Base-by-base conservation (phyloP, 495 filamentous ascomycete genomes). In the Aspergillus mulundensis region DNA sequence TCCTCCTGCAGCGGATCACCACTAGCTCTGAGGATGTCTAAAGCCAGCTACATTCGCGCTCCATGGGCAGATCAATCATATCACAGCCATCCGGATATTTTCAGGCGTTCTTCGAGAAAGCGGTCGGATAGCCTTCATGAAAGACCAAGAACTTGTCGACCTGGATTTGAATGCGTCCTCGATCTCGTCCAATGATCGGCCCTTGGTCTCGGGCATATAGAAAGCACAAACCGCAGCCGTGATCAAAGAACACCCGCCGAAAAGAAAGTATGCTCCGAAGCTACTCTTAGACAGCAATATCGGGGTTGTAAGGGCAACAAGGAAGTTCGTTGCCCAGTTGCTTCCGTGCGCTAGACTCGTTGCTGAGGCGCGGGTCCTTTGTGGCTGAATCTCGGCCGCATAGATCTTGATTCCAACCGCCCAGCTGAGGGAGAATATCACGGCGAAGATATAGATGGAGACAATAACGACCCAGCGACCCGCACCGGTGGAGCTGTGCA, bases 261-360 rank as follows among this genome's bases (percentile, higher is more conserved):
- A 87, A 8, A 87, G 62, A 48, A 87, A 87, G 61, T 87, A 87
- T 0, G 79, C 77, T 0, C 81, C 83, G 39, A 66, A 86, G 6
- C 72, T 74, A 7, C 76, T 82, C 5, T 73, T 74, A 0, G 78
- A 77, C 14, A 88, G 69, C 15, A 89, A 68, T 7, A 87, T 77
- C 0, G 85, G 86, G 0, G 84, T 84, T 5, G 78, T 76, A 47
- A 88, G 74, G 1, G 85, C 85, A 1, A 88, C 78, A n/a, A 88
- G 61, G 64, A 81, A 88, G 60, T 88, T 88, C 11, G 72, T 59
- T 11, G 72, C 28, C 77, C 79, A 82, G 54, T 83, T 83, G 30
- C 70, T 70, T 7, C 73, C 71, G 58, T 82, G 74, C 0, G 74
- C 66, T 3, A 81, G 58, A 10, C 72, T 69, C 0, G 73, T 77